Evolutionary conservation across 1,284 basidiomycete genomes (phyloP), one percentile per base, ranked within the genome.

Genomic region (Spongiforma sp.): DNA sequence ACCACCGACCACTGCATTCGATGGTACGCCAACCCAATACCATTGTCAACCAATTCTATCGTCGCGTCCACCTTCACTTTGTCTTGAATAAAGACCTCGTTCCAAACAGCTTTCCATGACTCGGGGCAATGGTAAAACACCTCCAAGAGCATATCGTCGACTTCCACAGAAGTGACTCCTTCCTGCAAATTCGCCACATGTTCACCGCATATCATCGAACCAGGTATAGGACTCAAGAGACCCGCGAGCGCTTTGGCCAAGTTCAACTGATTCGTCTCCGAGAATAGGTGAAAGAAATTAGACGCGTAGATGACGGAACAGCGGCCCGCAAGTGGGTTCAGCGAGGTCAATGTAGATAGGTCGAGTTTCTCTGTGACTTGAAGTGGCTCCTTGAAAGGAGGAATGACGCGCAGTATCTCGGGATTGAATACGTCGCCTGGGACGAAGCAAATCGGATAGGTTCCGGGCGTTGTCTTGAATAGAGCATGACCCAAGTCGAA

Each of bases 271-370:
- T 75, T 64, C 11, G 72, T 76, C 59, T 81, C 71, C 2, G 68
- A 66, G 61, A 82, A 82, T 0, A 82, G 59, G 62, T 82, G 81
- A 65, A 82, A 81, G 32, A 82, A 72, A 3, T 72, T 67, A 0
- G 73, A 60, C 4, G 73, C 75, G 26, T 79, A 69, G 54, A 82
- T 75, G 7, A 74, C 70, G 2, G 75, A 68, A 55, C 75, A 70
- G 17, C 68, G 74, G 2, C 76, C 74, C 26, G 71, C 71, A 5
- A 80, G 74, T 1, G 76, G 78, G 37, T 73, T 80, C 26, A 81
- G 61, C 57, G 75, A 79, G 6, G 68, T 71, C 28, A 81, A 53
- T 19, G 62, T 59, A 15, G 67, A 59, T 28, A 81, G 15, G 21
- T 76, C 64, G 37, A 63, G 69, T 50, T 10, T 71, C 67, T 53